phyloP scores from a whole-genome alignment of 108 stramenopile genomes.

The Nitzschia sp. region DNA sequence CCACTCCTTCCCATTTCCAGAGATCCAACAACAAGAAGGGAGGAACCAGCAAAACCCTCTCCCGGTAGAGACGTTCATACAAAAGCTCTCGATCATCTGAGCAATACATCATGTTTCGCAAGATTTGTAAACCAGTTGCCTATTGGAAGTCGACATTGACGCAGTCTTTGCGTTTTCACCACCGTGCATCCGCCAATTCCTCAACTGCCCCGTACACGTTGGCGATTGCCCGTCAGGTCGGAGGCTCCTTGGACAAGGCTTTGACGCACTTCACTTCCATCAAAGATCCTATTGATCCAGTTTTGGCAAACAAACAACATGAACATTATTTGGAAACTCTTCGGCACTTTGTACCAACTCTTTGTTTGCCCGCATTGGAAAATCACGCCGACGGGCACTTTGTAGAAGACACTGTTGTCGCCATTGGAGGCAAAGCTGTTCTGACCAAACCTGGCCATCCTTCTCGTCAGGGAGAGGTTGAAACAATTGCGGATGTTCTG shows the following conservation, averaged over 20 bases:
- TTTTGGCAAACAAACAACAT: slow-evolving; percentile 43
- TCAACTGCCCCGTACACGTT: slow-evolving; percentile 21
- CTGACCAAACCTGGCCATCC: slow-evolving; percentile 50
- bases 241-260: slow-evolving; percentile 50
- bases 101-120: no score
- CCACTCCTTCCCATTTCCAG: no score
- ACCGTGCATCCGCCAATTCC: no score
- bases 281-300: slow-evolving; percentile 10
- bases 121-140: no score
- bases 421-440: slow-evolving; percentile 46
- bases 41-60: no score
- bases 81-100: no score
- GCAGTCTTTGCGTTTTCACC: no score
- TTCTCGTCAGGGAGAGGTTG: slow-evolving; percentile 64
- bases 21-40: no score
- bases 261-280: slow-evolving; percentile 35
- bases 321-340: slow-evolving; percentile 40
- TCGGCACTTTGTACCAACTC: slow-evolving; percentile 39
- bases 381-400: slow-evolving; percentile 63
- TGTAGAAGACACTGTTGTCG: slow-evolving; percentile 75
- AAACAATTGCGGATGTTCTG: slow-evolving; percentile 38
- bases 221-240: slow-evolving; percentile 55
- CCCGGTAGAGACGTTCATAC: no score
- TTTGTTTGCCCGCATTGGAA: slow-evolving; percentile 50
- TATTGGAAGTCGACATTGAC: no score